phyloP scores from a whole-genome alignment of 208 protist species.

The Chromosphaera perkinsii region DNA sequence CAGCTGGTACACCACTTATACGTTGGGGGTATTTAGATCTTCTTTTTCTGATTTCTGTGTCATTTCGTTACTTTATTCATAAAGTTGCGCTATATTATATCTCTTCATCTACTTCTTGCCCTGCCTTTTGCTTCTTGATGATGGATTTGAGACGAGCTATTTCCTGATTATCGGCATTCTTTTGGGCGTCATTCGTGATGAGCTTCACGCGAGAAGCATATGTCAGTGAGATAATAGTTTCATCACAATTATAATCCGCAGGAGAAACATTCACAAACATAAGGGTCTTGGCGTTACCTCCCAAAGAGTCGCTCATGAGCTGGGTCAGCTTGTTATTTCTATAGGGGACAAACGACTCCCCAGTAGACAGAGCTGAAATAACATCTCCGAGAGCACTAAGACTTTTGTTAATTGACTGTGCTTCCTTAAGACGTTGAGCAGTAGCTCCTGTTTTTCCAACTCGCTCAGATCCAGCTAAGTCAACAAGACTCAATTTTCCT shows the following conservation, averaged over 20 bases:
- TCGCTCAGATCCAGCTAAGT: slow-evolving; percentile 70
- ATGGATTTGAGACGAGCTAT: too few relatives aligned
- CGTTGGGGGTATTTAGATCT: too few relatives aligned
- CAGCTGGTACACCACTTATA: too few relatives aligned
- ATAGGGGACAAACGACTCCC: slow-evolving; percentile 61
- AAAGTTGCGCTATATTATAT: too few relatives aligned
- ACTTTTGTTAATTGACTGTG: slow-evolving; percentile 72
- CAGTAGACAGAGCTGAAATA: slow-evolving; percentile 49
- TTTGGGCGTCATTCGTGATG: too few relatives aligned
- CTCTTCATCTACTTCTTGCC: too few relatives aligned
- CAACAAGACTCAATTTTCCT: slow-evolving; percentile 55
- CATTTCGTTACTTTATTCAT: too few relatives aligned
- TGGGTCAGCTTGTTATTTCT: slow-evolving; percentile 73
- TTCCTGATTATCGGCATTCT: too few relatives aligned
- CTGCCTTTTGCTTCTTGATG: too few relatives aligned
- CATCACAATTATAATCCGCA: slow-evolving; percentile 8
- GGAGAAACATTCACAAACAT: slow-evolving; percentile 72
- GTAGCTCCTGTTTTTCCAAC: slow-evolving; percentile 48
- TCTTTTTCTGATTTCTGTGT: too few relatives aligned
- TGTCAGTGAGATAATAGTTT: slow-evolving; percentile 44
- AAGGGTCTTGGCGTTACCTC: slow-evolving; percentile 66
- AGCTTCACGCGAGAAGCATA: too few relatives aligned
- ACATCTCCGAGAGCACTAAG: slow-evolving; percentile 64
- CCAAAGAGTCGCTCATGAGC: slow-evolving; percentile 61
- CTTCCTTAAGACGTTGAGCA: slow-evolving; percentile 66